Percentiles rank a stretch among this genome's conserved stretches.
Conservation (phyloP, 2,329 filamentous ascomycete species). For the Elsinoe australis region DNA sequence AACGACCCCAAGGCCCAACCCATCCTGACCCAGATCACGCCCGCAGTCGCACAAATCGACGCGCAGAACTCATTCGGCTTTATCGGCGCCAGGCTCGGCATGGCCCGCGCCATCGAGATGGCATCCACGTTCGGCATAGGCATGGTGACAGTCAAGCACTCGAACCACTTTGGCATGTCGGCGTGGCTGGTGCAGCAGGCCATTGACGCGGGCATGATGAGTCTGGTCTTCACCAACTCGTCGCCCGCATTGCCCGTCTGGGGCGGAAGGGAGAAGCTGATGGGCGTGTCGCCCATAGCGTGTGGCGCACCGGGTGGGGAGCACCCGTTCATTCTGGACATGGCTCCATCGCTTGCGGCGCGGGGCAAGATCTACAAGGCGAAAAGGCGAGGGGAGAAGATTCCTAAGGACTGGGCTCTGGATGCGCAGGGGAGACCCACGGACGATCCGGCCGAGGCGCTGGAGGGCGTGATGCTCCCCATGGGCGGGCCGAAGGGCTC, state of each 20-base stretch:
- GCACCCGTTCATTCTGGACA: slow-evolving; percentile 60
- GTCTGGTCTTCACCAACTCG: slow-evolving; percentile 50
- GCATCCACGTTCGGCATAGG: slow-evolving; percentile 61
- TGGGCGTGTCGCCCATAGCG: slow-evolving; percentile 65
- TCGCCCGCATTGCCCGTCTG: slow-evolving; percentile 63
- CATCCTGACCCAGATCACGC: slow-evolving; percentile 53
- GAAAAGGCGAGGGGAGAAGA: slow-evolving; percentile 55
- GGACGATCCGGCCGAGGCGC: slow-evolving; percentile 57
- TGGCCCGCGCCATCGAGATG: slow-evolving; percentile 58
- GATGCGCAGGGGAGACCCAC: slow-evolving; percentile 54
- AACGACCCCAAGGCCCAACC: slow-evolving; percentile 55
- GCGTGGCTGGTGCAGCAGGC: slow-evolving; percentile 72
- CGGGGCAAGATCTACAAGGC: slow-evolving; percentile 64
- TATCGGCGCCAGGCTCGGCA: slow-evolving; percentile 56
- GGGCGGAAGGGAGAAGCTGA: slow-evolving; percentile 57
- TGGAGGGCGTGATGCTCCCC: slow-evolving; percentile 73
- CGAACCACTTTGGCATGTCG: slow-evolving; percentile 74
- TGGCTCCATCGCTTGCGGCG: slow-evolving; percentile 60
- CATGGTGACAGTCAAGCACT: slow-evolving; percentile 64
- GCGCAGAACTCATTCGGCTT: slow-evolving; percentile 68
- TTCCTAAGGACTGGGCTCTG: slow-evolving; percentile 63
- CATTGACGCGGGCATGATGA: slow-evolving; percentile 56
- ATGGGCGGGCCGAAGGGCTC: slow-evolving; percentile 82
- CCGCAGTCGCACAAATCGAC: slow-evolving; percentile 59
- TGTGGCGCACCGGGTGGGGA: slow-evolving; percentile 62